phyloP scores from a whole-genome alignment of 345 rosid genomes.

The Ricinus communis region DNA sequence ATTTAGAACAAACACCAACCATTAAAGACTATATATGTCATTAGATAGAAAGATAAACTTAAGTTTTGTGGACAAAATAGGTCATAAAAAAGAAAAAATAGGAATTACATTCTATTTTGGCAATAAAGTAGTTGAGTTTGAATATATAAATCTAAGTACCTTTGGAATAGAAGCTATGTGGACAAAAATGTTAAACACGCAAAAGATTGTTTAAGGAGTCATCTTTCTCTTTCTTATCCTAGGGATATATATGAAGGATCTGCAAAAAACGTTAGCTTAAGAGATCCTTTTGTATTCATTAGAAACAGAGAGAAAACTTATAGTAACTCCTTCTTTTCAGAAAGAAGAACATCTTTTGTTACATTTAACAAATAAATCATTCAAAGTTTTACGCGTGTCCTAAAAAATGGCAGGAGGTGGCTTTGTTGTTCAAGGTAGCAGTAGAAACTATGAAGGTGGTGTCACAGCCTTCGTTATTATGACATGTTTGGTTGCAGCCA shows the following conservation, averaged over 20 bases:
- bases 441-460: conserved; percentile 45
- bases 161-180: not conserved
- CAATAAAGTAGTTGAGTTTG: not conserved
- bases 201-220: too few species aligned
- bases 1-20: too few species aligned
- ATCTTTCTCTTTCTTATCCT: not conserved
- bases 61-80: not conserved
- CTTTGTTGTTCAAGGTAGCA: conserved; percentile 34
- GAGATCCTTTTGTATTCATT: not conserved
- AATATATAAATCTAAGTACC: too few species aligned
- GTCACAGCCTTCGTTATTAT: conserved; percentile 56
- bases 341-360: not conserved
- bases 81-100: not conserved
- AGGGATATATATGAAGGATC: not conserved
- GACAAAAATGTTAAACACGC: not conserved
- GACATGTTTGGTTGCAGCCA: conserved; percentile 75
- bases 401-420: conserved; percentile 55
- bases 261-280: not conserved
- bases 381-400: too few species aligned
- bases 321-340: conserved; percentile 7
- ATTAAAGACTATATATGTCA: too few species aligned
- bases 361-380: not conserved
- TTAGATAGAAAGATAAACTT: not conserved
- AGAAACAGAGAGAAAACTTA: not conserved
- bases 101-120: not conserved